phyloP scores from a whole-genome alignment of 306 rosid species.

The Lathyrus aphaca region DNA sequence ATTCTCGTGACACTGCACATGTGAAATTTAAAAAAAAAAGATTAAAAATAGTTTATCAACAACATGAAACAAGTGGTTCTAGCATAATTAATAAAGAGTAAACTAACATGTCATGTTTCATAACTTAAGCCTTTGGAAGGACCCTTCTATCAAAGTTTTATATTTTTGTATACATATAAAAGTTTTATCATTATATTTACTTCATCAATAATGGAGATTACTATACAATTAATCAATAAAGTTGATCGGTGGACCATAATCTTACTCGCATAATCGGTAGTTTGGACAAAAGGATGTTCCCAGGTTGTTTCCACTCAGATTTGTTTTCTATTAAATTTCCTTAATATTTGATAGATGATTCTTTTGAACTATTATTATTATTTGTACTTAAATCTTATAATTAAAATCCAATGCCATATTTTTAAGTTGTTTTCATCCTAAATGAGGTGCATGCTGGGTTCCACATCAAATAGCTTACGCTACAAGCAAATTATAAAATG shows the following conservation, averaged over 20 bases:
- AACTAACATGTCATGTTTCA: slow-evolving; percentile 25
- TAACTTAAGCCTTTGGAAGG: slow-evolving; percentile 22
- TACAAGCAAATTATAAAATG: background rate
- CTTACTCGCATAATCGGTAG: slow-evolving; percentile 18
- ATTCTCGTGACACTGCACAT: background rate
- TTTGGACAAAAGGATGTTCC: slow-evolving; percentile 29
- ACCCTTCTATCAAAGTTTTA: slow-evolving; percentile 24
- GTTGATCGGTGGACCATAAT: slow-evolving; percentile 40
- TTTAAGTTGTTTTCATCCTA: background rate
- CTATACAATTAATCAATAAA: slow-evolving; percentile 16
- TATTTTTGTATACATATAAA: background rate
- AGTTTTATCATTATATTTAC: slow-evolving; percentile 13
- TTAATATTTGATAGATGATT: background rate
- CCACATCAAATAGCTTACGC: background rate
- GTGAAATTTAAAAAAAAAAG: background rate
- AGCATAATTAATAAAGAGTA: slow-evolving; percentile 4
- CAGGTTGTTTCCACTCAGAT: slow-evolving; percentile 19
- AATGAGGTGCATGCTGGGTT: background rate
- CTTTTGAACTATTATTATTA: too few relatives aligned
- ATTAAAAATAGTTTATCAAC: background rate
- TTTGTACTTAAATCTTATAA: too few relatives aligned
- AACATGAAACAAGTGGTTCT: background rate
- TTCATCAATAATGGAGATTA: slow-evolving; percentile 33
- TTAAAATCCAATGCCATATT: too few relatives aligned
- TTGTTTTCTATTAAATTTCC: background rate